Conservation (phyloP, 1,284 basidiomycete species). For the Boletus hoseneyae region DNA sequence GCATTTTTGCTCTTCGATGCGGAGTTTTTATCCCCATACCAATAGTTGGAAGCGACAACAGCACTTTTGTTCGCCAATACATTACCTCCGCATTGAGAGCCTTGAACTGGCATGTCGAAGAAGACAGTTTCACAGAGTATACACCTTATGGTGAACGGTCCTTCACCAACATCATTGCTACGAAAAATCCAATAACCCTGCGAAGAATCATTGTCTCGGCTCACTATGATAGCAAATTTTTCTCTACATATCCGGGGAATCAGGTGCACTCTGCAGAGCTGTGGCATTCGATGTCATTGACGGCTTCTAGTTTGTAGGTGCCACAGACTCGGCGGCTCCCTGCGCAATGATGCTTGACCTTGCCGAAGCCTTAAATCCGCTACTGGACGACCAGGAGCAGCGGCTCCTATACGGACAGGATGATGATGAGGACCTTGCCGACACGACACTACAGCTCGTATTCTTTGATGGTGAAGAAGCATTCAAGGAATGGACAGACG, state of each 20-base stretch:
- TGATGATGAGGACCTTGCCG: constrained; percentile 74
- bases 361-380: constrained; percentile 72
- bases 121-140: constrained; percentile 72
- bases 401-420: constrained; percentile 55
- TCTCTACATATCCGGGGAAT: constrained; percentile 63
- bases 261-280: constrained; percentile 47
- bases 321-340: constrained; percentile 95
- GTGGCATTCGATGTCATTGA: constrained; percentile 3
- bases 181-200: constrained; percentile 85
- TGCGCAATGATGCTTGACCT: constrained; percentile 93
- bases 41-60: constrained; percentile 70
- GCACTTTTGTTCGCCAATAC: constrained; percentile 75
- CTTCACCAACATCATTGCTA: constrained; percentile 93
- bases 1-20: constrained; percentile 7
- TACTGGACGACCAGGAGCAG: constrained; percentile 63
- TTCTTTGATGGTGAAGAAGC: constrained; percentile 99
- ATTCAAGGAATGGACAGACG: constrained; percentile 84
- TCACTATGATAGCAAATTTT: constrained; percentile 97
- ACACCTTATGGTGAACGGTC: constrained; percentile 82
- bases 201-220: constrained; percentile 86
- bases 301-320: constrained; percentile 81
- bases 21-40: constrained; percentile 7
- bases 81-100: constrained; percentile 65
- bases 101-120: constrained; percentile 84
- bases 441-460: constrained; percentile 89